Base-by-base conservation (phyloP, 441 rosid species). In the Jatropha podagrica region DNA sequence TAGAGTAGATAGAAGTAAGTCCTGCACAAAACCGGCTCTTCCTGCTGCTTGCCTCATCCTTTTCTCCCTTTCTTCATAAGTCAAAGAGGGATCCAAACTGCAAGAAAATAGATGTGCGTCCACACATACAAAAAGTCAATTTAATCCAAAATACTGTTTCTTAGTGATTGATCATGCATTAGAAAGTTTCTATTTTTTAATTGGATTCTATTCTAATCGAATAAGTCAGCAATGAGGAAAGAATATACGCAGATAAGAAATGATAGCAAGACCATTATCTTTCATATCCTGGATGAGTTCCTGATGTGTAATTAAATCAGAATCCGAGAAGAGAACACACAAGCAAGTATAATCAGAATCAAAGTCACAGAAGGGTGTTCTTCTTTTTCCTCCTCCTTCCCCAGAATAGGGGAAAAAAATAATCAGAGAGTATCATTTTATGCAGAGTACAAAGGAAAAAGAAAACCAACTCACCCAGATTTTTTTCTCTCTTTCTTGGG, bases 41-140 rank as follows among this genome's bases (percentile, higher is more conserved):
- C 86, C 89, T 2, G 80, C 68, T 37, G 87, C 90, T 79, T 87
- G 89, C 77, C 59, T 82, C 74, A 84, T 79, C 83, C 87, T 82
- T 82, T 84, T 82, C 75, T 87, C 85, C 69, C 87, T 85, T 77
- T 89, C 92, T 76, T 89, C 91, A 0, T 32, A 52, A 70, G 89
- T 89, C 87, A 89, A 79, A 66, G 87, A 80, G 44, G 92, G 86
- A 74, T 89, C 90, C 40, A 84, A 84, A 82, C 90, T 87, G 88
- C 78, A 74, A 54, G 32, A 7, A 81, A 9, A 56, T 1, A 17
- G 20, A 20, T 6, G 9, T 2, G 7, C 12, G 20, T 3, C 11
- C 20, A 37, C 60, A 14, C 37, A 32, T 8, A 54, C 6, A 42
- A 14, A 48, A 48, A 32, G 11, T 74, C 48, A 76, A 52, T 54